These are phyloP conservation scores for Obelidium mucronatum DNA, from an alignment of 192 early-diverging fungal species.

Conservation along the genomic window DNA sequence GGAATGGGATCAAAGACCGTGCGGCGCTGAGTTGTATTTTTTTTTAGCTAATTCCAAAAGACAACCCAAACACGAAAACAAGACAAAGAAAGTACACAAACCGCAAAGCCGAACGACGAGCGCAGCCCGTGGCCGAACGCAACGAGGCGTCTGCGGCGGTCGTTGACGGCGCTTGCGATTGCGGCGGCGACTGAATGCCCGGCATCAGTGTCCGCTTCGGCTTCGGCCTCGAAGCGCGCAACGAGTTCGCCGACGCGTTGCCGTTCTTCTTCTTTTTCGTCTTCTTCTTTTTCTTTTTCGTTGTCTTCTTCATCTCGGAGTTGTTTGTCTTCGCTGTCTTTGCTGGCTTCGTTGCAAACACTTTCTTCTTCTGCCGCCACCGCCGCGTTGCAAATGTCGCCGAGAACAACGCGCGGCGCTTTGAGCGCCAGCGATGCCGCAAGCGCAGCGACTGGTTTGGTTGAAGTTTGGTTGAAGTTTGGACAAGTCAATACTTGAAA, in stretches of 20 bases:
- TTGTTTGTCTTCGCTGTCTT: not conserved
- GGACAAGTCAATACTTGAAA: too few relatives aligned
- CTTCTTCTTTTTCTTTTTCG: too few relatives aligned
- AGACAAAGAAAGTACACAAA: not conserved
- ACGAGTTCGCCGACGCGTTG: not conserved
- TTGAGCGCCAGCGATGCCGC: too few relatives aligned
- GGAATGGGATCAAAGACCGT: slow-evolving; percentile 17
- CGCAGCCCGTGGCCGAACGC: slow-evolving; percentile 17
- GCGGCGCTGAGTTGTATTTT: not conserved
- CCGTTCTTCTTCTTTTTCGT: too few relatives aligned
- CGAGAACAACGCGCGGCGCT: too few relatives aligned
- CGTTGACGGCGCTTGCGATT: not conserved
- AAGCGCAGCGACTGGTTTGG: too few relatives aligned
- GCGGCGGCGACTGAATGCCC: not conserved
- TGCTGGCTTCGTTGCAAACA: too few relatives aligned
- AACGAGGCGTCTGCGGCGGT: slow-evolving; percentile 3
- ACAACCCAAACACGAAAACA: too few relatives aligned
- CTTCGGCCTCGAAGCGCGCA: not conserved
- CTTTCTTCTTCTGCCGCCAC: not conserved
- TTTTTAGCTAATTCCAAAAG: too few relatives aligned
- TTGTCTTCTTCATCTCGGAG: too few relatives aligned
- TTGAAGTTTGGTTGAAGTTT: too few relatives aligned
- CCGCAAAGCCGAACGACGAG: slow-evolving; percentile 20
- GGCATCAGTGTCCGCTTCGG: not conserved
- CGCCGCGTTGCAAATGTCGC: not conserved